These are phyloP conservation scores for Arabidopsis lyrata DNA, from an alignment of 441 rosid genomes.

Conservation along the genomic window DNA sequence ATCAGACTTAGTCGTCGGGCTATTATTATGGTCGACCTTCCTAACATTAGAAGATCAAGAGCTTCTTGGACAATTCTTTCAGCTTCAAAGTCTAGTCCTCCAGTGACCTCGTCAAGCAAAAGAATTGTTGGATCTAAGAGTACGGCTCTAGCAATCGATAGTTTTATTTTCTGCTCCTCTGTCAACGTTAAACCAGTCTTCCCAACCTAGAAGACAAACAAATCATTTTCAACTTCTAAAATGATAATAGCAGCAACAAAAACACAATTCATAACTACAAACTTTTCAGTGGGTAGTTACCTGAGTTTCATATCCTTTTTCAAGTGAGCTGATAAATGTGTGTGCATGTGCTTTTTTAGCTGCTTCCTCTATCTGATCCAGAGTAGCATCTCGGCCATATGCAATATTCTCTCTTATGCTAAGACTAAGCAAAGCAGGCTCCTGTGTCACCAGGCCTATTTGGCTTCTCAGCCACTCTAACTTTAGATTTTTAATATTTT, in stretches of 20 bases:
- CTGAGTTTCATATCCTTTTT: conserved; percentile 95
- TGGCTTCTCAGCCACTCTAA: conserved; percentile 96
- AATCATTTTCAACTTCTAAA: conserved; percentile 27
- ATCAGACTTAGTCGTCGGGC: conserved; percentile 97
- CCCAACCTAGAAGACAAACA: conserved; percentile 71
- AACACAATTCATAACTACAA: neutral
- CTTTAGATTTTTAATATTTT: conserved; percentile 86
- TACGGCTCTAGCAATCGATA: conserved; percentile 99
- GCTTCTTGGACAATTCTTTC: conserved; percentile 95
- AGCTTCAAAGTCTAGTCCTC: conserved; percentile 99
- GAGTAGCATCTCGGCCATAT: conserved; percentile 86
- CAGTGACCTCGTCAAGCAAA: conserved; percentile 98
- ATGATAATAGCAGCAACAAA: conserved; percentile 21
- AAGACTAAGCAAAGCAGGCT: conserved; percentile 95
- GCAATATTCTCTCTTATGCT: conserved; percentile 94
- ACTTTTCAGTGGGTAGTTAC: conserved; percentile 49
- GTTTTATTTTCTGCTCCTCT: conserved; percentile 95
- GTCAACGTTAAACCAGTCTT: conserved; percentile 89
- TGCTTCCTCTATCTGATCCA: conserved; percentile 98
- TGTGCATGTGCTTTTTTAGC: conserved; percentile 98
- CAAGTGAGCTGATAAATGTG: conserved; percentile 95
- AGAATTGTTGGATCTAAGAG: conserved; percentile 91
- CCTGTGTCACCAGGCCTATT: conserved; percentile 98
- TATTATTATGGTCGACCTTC: conserved; percentile 96
- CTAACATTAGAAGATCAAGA: conserved; percentile 96